Evolutionary conservation across 805 yeast species (phyloP).

Genomic region (Barnettozyma vustinii): DNA sequence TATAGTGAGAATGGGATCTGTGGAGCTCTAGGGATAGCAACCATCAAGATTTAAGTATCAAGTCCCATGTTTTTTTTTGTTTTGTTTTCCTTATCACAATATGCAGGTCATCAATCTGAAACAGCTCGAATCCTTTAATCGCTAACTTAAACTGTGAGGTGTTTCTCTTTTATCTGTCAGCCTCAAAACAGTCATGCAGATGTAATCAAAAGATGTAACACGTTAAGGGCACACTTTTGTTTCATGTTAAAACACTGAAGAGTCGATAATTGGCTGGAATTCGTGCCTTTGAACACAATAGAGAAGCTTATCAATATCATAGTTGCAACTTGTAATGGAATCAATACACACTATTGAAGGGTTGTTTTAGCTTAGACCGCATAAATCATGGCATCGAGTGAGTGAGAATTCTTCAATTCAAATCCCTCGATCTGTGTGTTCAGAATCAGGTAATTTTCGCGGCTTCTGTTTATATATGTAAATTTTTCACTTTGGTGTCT

Average conservation of each 20-base stretch:
- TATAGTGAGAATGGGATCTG: background rate
- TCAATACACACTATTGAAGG: too few species aligned
- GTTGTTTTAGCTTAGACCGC: too few species aligned
- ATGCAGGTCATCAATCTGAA: background rate
- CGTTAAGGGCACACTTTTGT: constrained; percentile 1
- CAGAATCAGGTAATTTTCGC: constrained; percentile 5
- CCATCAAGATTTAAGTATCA: background rate
- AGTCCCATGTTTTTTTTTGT: background rate
- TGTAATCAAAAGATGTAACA: background rate
- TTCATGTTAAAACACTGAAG: background rate
- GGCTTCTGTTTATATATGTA: background rate
- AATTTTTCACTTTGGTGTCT: constrained; percentile 3
- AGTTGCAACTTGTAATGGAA: too few species aligned
- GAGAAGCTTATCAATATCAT: too few species aligned
- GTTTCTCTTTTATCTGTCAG: background rate
- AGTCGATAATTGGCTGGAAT: too few species aligned
- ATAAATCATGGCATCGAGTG: too few species aligned
- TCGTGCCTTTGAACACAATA: too few species aligned
- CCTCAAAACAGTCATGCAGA: constrained; percentile 1
- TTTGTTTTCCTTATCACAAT: too few species aligned
- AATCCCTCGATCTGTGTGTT: too few species aligned
- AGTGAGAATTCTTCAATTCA: too few species aligned
- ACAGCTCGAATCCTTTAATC: background rate
- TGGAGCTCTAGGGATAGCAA: background rate
- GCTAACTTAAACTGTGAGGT: background rate